Percentiles rank a stretch among this genome's conserved stretches.
These are phyloP conservation scores for Tremellales sp. DNA, from an alignment of 1,284 basidiomycete species.

Conservation along the genomic window DNA sequence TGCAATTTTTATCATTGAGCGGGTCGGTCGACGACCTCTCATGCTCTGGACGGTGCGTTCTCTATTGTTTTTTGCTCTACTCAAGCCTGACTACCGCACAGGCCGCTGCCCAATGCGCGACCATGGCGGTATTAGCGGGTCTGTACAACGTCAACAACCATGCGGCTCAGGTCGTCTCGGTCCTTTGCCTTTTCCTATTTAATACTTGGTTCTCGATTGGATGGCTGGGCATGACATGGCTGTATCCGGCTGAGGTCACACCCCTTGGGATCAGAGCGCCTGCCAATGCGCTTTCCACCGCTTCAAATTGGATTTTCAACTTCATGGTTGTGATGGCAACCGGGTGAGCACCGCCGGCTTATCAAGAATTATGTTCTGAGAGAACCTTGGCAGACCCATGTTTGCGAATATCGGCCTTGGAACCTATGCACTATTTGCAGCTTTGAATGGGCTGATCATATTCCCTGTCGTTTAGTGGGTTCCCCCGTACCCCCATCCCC, in stretches of 20 bases:
- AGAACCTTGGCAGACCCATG: constrained; percentile 37
- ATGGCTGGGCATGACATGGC: constrained; percentile 43
- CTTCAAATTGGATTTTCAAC: constrained; percentile 54
- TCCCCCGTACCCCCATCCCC: background rate
- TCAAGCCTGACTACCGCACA: no score
- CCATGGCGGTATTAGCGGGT: constrained; percentile 41
- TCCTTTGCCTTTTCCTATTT: constrained; percentile 48
- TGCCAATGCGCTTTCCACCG: constrained; percentile 64
- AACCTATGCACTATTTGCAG: constrained; percentile 41
- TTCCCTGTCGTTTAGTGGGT: constrained; percentile 32
- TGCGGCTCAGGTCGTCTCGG: constrained; percentile 43
- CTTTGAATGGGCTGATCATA: constrained; percentile 36
- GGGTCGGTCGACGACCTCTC: constrained; percentile 36
- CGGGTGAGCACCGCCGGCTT: background rate
- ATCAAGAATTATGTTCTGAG: background rate
- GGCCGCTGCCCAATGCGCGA: constrained; percentile 23
- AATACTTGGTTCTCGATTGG: constrained; percentile 45
- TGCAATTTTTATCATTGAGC: constrained; percentile 40
- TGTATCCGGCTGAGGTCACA: constrained; percentile 42
- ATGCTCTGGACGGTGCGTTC: no score
- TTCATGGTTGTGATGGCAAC: constrained; percentile 20
- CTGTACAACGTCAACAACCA: constrained; percentile 34
- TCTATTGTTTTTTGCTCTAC: no score
- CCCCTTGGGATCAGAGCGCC: constrained; percentile 59
- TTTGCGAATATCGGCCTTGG: constrained; percentile 39